phyloP scores from a whole-genome alignment of 2,329 filamentous ascomycete genomes.

The Hymenotorrendiella dingleyae region DNA sequence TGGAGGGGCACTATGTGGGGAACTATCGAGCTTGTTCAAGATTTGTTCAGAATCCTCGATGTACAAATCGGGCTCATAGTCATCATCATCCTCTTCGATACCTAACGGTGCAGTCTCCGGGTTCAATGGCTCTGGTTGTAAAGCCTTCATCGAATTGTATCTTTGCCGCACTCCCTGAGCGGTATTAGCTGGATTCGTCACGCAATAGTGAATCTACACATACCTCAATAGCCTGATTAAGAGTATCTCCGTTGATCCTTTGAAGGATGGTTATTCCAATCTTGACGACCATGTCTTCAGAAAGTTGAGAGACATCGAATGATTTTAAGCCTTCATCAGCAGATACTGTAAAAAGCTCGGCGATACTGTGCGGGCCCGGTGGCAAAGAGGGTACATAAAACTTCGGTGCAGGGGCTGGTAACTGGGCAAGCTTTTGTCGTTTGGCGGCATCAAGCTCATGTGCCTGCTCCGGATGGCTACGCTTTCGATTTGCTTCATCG shows the following conservation, averaged over 20 bases:
- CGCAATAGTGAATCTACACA: slow-evolving; percentile 28
- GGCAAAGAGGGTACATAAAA: slow-evolving; percentile 58
- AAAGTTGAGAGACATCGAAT: slow-evolving; percentile 79
- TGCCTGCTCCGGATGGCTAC: slow-evolving; percentile 63
- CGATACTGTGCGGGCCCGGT: slow-evolving; percentile 69
- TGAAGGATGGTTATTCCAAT: slow-evolving; percentile 77
- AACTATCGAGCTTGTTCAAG: slow-evolving; percentile 67
- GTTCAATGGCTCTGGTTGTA: slow-evolving; percentile 36
- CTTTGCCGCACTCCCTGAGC: slow-evolving; percentile 47
- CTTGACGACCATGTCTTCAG: slow-evolving; percentile 67
- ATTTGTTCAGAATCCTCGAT: slow-evolving; percentile 74
- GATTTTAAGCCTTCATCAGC: slow-evolving; percentile 64
- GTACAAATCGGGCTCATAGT: slow-evolving; percentile 86
- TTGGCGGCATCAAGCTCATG: slow-evolving; percentile 74
- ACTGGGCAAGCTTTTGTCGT: slow-evolving; percentile 62
- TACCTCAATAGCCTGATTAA: slow-evolving; percentile 71
- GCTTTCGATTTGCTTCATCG: slow-evolving; percentile 74
- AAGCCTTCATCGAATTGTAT: slow-evolving; percentile 29
- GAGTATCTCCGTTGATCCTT: slow-evolving; percentile 59
- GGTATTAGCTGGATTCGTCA: slow-evolving; percentile 3
- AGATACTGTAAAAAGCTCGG: slow-evolving; percentile 82
- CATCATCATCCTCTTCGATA: slow-evolving; percentile 77
- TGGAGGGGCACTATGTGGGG: slow-evolving; percentile 59
- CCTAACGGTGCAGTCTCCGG: slow-evolving; percentile 55
- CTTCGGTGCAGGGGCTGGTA: slow-evolving; percentile 22